Evolutionary conservation across 495 filamentous ascomycete genomes (phyloP).

Genomic region (Lentithecium fluviatile): DNA sequence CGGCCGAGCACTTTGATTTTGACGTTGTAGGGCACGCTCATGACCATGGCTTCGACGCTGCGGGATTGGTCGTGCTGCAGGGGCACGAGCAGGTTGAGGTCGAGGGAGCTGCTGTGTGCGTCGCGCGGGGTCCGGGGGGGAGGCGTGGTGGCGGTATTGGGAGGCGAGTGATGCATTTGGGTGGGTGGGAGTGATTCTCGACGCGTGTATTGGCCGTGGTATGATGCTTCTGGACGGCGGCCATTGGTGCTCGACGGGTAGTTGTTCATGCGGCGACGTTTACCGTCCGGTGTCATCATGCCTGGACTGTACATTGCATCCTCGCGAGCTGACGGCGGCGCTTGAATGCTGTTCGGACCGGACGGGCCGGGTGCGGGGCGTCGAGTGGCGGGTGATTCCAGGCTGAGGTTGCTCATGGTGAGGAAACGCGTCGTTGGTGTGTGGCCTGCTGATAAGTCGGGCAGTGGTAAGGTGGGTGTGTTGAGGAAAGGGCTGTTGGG

Average conservation of each 20-base stretch:
- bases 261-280: constrained; percentile 50
- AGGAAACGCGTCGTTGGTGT: constrained; percentile 40
- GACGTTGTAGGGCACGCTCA: constrained; percentile 66
- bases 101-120: constrained; percentile 10
- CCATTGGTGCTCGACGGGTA: constrained; percentile 41
- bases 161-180: constrained; percentile 22
- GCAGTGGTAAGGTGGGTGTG: constrained; percentile 48
- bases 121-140: constrained; percentile 24
- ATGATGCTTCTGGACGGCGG: constrained; percentile 10
- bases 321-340: constrained; percentile 1
- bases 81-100: constrained; percentile 27
- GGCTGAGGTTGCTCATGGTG: constrained; percentile 47
- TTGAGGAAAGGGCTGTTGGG: constrained; percentile 39
- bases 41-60: constrained; percentile 67
- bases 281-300: constrained; percentile 50
- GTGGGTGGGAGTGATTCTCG: constrained; percentile 34
- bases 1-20: constrained; percentile 70
- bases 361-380: constrained; percentile 22
- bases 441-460: constrained; percentile 30
- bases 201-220: constrained; percentile 13
- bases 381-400: constrained; percentile 39
- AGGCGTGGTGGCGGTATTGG: constrained; percentile 28
- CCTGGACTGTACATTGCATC: constrained; percentile 36
- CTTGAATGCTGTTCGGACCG: constrained; percentile 22
- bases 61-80: constrained; percentile 31